Conservation (phyloP, 108 stramenopile genomes). For the Fistulifera solaris region DNA sequence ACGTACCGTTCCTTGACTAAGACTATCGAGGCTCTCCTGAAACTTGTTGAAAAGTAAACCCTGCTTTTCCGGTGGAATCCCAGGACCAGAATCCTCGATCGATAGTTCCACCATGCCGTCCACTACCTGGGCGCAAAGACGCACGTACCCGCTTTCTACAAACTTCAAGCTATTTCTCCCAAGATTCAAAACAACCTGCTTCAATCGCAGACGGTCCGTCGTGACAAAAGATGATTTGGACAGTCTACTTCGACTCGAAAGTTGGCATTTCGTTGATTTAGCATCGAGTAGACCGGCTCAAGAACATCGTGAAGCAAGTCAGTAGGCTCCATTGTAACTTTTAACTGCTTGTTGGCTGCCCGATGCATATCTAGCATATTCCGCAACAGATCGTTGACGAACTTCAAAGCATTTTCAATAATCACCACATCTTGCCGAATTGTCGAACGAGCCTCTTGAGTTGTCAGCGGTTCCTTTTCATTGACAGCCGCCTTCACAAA, state of each 20-base stretch:
- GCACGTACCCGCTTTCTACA: slow-evolving; percentile 25
- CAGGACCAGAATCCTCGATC: slow-evolving; percentile 27
- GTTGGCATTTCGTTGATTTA: slow-evolving; percentile 13
- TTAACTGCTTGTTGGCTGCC: slow-evolving; percentile 17
- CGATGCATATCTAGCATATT: slow-evolving; percentile 32
- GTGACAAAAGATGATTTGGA: slow-evolving; percentile 12
- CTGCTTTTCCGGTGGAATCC: slow-evolving; percentile 28
- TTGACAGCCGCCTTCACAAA: slow-evolving; percentile 17
- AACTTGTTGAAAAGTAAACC: slow-evolving; percentile 20
- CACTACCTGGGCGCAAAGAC: slow-evolving; percentile 15
- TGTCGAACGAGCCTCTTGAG: not conserved
- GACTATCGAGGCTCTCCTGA: slow-evolving; percentile 23
- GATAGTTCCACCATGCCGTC: slow-evolving; percentile 13
- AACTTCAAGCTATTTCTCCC: slow-evolving; percentile 25
- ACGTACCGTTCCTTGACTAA: slow-evolving; percentile 29
- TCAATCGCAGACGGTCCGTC: slow-evolving; percentile 23
- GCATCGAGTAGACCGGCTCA: slow-evolving; percentile 25
- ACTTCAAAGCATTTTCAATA: slow-evolving; percentile 20
- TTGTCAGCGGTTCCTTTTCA: slow-evolving; percentile 1
- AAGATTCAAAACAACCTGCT: slow-evolving; percentile 33
- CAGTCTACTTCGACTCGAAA: slow-evolving; percentile 19
- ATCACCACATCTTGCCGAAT: slow-evolving; percentile 13
- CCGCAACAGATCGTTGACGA: slow-evolving; percentile 21
- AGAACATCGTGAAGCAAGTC: slow-evolving; percentile 25
- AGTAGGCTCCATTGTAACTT: slow-evolving; percentile 6